These are phyloP conservation scores for Barnettozyma sp. DNA, from an alignment of 805 yeast genomes.

Conservation along the genomic window DNA sequence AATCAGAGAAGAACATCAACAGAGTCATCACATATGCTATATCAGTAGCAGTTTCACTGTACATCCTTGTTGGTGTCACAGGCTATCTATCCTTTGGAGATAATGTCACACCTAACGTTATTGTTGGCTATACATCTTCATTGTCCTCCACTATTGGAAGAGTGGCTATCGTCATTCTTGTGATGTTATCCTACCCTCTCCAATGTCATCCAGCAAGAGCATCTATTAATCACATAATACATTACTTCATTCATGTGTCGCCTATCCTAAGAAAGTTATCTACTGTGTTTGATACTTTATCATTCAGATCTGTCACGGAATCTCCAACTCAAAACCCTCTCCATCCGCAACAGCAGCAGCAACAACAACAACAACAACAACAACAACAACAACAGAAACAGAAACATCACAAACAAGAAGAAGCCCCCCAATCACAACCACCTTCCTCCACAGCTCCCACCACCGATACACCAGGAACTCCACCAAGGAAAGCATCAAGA, in stretches of 20 bases:
- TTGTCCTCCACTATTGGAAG: conserved; percentile 71
- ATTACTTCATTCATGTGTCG: conserved; percentile 34
- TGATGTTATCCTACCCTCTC: conserved; percentile 77
- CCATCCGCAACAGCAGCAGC: not conserved
- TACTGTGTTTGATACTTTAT: conserved; percentile 6
- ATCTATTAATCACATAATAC: conserved; percentile 66
- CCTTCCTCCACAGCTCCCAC: not conserved
- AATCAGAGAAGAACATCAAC: conserved; percentile 39
- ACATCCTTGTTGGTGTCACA: conserved; percentile 64
- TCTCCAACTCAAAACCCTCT: conserved; percentile 2
- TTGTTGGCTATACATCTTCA: conserved; percentile 64
- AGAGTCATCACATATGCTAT: conserved; percentile 48
- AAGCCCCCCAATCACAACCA: too few species aligned
- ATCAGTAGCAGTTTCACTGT: conserved; percentile 51
- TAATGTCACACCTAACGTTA: conserved; percentile 69
- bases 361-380: not conserved
- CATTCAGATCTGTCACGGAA: conserved; percentile 8
- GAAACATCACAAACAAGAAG: too few species aligned
- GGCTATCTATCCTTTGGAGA: conserved; percentile 90
- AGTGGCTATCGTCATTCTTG: conserved; percentile 71
- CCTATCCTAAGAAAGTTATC: conserved; percentile 21
- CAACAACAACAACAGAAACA: conserved; percentile 5
- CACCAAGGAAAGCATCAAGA: conserved; percentile 5
- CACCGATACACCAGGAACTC: not conserved
- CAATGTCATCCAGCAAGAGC: conserved; percentile 89